phyloP scores from a whole-genome alignment of 495 filamentous ascomycete genomes.

The Trichoderma asperelloides region DNA sequence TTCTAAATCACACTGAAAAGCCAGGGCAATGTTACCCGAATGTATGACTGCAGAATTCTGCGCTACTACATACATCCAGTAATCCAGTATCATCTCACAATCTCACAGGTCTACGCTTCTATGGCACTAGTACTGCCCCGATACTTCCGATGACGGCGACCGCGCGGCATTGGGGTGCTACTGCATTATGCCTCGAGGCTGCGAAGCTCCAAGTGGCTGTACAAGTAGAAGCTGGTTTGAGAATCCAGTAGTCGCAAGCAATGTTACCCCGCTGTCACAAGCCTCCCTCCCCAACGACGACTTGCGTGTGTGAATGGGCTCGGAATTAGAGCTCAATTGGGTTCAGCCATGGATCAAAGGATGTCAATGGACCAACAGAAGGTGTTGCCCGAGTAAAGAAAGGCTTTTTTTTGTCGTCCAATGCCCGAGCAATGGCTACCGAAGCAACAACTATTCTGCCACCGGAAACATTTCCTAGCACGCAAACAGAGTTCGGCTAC shows the following conservation, averaged over 20 bases:
- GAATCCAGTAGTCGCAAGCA: neutral
- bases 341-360: too few relatives aligned
- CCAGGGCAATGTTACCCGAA: neutral
- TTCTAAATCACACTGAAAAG: neutral
- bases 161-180: neutral
- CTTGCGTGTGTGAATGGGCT: too few relatives aligned
- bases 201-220: neutral
- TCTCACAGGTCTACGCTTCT: neutral
- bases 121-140: neutral
- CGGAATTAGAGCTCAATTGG: too few relatives aligned
- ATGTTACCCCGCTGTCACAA: neutral
- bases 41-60: neutral
- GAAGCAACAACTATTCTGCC: neutral
- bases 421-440: too few relatives aligned
- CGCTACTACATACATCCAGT: too few relatives aligned
- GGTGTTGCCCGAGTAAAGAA: neutral
- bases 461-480: neutral
- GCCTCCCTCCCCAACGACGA: neutral
- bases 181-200: neutral
- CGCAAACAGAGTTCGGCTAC: neutral
- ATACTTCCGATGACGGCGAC: neutral
- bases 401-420: neutral
- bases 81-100: too few relatives aligned
- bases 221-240: neutral
- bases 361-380: neutral